phyloP scores from a whole-genome alignment of 495 filamentous ascomycete species.

The Penicillium argentinense region DNA sequence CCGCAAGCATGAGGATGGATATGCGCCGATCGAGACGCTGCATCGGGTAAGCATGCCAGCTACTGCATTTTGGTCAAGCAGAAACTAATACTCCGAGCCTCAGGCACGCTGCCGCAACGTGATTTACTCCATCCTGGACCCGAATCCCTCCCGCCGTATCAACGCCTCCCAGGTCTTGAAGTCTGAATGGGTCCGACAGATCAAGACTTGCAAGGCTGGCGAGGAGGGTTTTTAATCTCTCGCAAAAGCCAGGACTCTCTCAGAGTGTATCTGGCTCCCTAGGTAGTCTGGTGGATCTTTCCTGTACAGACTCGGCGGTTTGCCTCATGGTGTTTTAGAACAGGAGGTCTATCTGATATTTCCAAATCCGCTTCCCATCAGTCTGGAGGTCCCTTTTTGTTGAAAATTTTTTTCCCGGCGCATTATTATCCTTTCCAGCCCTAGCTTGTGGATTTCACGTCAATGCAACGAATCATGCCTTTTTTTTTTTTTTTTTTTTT shows the following conservation, averaged over 20 bases:
- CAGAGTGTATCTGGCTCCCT: too few species aligned
- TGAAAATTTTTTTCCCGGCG: slow-evolving; percentile 25
- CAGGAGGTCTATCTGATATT: slow-evolving; percentile 19
- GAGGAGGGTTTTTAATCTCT: slow-evolving; percentile 83
- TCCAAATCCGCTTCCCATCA: slow-evolving; percentile 24
- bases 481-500: slow-evolving; percentile 13
- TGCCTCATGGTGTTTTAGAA: too few species aligned
- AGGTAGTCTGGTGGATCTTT: too few species aligned
- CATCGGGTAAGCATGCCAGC: slow-evolving; percentile 73
- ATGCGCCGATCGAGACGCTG: slow-evolving; percentile 92
- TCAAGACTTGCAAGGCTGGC: slow-evolving; percentile 92
- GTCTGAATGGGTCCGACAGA: slow-evolving; percentile 97
- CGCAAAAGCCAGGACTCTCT: too few species aligned
- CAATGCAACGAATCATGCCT: too few species aligned
- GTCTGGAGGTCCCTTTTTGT: slow-evolving; percentile 30
- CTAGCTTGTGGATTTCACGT: slow-evolving; percentile 20
- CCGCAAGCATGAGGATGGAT: slow-evolving; percentile 88
- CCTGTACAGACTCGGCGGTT: too few species aligned
- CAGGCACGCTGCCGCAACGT: slow-evolving; percentile 97
- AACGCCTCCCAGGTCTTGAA: slow-evolving; percentile 95
- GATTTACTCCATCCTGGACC: slow-evolving; percentile 97
- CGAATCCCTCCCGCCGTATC: slow-evolving; percentile 85
- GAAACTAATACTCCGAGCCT: slow-evolving; percentile 27
- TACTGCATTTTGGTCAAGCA: neutral
- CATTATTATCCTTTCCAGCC: slow-evolving; percentile 19